Evolutionary conservation across 2,329 filamentous ascomycete genomes (phyloP), one percentile per base, ranked within the genome.

Genomic region (Colletotrichum aenigma): DNA sequence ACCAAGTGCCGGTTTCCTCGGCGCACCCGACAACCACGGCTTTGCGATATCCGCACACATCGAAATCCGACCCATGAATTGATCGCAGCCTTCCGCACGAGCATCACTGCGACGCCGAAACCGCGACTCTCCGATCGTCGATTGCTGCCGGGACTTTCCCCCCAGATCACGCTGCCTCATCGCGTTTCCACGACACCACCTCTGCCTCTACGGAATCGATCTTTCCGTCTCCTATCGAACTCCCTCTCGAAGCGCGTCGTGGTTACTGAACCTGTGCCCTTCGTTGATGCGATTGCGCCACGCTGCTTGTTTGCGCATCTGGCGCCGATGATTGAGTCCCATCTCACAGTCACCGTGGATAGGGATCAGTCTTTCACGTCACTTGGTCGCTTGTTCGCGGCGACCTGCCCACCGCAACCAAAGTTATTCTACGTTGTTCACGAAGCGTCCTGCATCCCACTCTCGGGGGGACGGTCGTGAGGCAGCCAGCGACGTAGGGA

Each of bases 291-390:
- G 72, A 76, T 67, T 61, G 74, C 74, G 74, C 70, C 56, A 52
- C 38, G 28, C 61, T 43, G 15, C 26, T 55, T 48, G 55, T 72
- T 70, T 75, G 76, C 76, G 76, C 76, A 77, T 67, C 38, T 18
- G 75, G 76, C 75, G 76, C 75, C 69, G 71, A 76, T 77, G 76
- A 77, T 66, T 71, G 75, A 60, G 28, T 76, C 66, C 61, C 52
- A 28, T 65, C 70, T 68, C 32, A 30, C 55, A 52, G 48, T 24
- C 75, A 72, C 43, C 38, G 73, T 36, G 71, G 60, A 66, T 24
- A 48, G 66, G 74, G 71, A 70, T 75, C 66, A 64, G 70, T 52
- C 28, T 52, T 60, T 69, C n/a, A 66, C 16, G 36, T 55, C 62
- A 30, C 32, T 71, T 28, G 28, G 34, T 74, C 38, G 48, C 65